Evolutionary conservation across 306 rosid species (phyloP).

Genomic region (Senna siamea): DNA sequence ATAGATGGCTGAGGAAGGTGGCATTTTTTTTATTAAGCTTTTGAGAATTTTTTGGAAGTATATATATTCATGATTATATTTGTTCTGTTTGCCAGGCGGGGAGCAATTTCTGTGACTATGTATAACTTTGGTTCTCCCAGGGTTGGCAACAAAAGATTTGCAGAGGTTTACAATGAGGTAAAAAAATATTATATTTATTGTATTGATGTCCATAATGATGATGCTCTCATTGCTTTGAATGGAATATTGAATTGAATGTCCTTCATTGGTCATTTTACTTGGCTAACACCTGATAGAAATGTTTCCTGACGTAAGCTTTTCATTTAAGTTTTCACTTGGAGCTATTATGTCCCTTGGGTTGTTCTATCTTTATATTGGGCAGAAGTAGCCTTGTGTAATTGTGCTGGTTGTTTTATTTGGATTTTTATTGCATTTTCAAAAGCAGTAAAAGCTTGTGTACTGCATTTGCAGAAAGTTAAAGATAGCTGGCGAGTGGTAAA

Average conservation of each 20-base stretch:
- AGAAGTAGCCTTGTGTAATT: not conserved
- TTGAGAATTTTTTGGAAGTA: not conserved
- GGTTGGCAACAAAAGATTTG: slow-evolving; percentile 93
- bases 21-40: not conserved
- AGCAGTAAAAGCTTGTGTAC: slow-evolving; percentile 26
- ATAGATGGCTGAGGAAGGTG: not conserved
- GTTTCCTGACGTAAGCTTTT: not conserved
- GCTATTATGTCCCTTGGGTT: slow-evolving; percentile 11
- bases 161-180: slow-evolving; percentile 89
- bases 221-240: slow-evolving; percentile 26
- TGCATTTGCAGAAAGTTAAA: slow-evolving; percentile 78
- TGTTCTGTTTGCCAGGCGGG: slow-evolving; percentile 53
- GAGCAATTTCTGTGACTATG: slow-evolving; percentile 78
- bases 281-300: not conserved
- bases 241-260: slow-evolving; percentile 27
- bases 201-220: slow-evolving; percentile 10
- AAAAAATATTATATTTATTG: slow-evolving; percentile 25
- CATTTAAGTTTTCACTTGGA: not conserved
- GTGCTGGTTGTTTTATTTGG: slow-evolving; percentile 25
- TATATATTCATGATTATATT: not conserved
- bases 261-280: not conserved
- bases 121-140: slow-evolving; percentile 99
- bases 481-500: slow-evolving; percentile 99
- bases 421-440: slow-evolving; percentile 39
- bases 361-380: not conserved